Conservation (phyloP, 1,284 basidiomycete species). For the Coriolopsis trogii region DNA sequence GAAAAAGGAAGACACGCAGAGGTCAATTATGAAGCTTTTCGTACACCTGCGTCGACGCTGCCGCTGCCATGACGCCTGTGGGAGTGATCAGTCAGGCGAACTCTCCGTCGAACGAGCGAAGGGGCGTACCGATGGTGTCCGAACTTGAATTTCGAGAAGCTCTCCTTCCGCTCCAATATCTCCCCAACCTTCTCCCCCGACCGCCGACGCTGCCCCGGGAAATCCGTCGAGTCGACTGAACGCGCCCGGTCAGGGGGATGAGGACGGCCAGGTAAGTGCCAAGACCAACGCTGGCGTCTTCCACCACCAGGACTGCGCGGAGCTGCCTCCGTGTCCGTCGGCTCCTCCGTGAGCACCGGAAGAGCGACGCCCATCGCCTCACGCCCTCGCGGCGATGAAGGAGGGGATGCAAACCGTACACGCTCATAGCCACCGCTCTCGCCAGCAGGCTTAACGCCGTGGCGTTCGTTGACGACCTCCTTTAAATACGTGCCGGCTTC, state of each 20-base stretch:
- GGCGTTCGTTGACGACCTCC: slow-evolving; percentile 31
- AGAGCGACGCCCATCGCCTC: no score
- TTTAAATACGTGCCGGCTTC: slow-evolving; percentile 38
- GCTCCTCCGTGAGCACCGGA: no score
- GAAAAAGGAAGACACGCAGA: no score
- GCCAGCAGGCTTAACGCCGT: background rate
- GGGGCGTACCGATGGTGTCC: slow-evolving; percentile 15
- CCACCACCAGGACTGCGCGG: background rate
- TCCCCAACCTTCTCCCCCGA: background rate
- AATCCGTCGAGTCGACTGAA: background rate
- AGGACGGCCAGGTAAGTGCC: slow-evolving; percentile 8
- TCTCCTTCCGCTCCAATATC: background rate
- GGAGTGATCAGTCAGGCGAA: background rate
- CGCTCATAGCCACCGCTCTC: slow-evolving; percentile 3
- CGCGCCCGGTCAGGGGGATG: background rate
- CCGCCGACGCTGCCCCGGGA: no score
- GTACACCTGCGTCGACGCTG: slow-evolving; percentile 7
- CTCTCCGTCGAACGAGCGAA: no score
- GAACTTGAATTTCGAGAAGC: slow-evolving; percentile 3
- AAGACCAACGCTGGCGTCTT: slow-evolving; percentile 16
- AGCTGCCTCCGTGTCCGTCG: background rate
- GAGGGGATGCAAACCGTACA: background rate
- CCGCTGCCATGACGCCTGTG: slow-evolving; percentile 15
- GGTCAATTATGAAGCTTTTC: background rate
- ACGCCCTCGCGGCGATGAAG: slow-evolving; percentile 8